Evolutionary conservation across 1,139 yeast species (phyloP).

Genomic region (Meyerozyma athensensis): DNA sequence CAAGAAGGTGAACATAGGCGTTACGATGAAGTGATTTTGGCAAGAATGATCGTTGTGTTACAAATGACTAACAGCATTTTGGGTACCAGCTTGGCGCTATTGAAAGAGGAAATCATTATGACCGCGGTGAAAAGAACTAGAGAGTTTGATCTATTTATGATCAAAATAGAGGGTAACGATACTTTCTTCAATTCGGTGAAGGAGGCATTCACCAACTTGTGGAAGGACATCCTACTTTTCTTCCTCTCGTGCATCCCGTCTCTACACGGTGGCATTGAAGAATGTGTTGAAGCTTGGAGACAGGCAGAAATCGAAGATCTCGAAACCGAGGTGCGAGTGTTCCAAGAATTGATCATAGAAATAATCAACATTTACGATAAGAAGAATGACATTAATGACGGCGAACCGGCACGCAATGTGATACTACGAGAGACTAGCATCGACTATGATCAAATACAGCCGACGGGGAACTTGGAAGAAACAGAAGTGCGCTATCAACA

Average conservation of each 20-base stretch:
- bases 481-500: slow-evolving; percentile 11
- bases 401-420: slow-evolving; percentile 1
- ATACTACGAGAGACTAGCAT: background rate
- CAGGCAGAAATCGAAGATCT: slow-evolving; percentile 18
- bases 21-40: slow-evolving; percentile 6
- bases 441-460: background rate
- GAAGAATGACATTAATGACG: slow-evolving; percentile 1
- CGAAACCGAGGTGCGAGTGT: slow-evolving; percentile 7
- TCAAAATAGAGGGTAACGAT: slow-evolving; percentile 9
- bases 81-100: slow-evolving; percentile 3
- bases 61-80: slow-evolving; percentile 9
- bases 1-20: slow-evolving; percentile 1
- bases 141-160: slow-evolving; percentile 21
- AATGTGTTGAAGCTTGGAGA: slow-evolving; percentile 17
- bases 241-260: slow-evolving; percentile 20
- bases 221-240: slow-evolving; percentile 21
- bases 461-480: background rate
- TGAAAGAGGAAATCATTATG: slow-evolving; percentile 15
- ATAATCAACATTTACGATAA: slow-evolving; percentile 5
- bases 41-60: slow-evolving; percentile 5
- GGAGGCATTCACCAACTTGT: slow-evolving; percentile 13
- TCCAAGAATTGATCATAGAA: slow-evolving; percentile 7
- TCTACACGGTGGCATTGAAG: slow-evolving; percentile 12
- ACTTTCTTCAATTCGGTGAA: slow-evolving; percentile 8
- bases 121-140: slow-evolving; percentile 18